Evolutionary conservation across 257 asterid species (phyloP).

Genomic region (Coffea canephora): DNA sequence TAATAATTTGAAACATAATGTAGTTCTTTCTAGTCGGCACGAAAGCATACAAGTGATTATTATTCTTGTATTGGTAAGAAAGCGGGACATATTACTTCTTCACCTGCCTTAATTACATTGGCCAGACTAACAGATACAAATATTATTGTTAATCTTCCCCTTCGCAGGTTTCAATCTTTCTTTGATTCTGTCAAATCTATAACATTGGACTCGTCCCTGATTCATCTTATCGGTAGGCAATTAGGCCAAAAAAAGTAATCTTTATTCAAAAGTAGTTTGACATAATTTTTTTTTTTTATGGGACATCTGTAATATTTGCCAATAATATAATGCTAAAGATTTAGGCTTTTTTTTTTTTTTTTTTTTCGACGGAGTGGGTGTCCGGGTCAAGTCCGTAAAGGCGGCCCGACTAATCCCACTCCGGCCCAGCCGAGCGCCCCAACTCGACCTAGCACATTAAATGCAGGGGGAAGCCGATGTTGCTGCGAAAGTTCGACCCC

Average conservation of each 20-base stretch:
- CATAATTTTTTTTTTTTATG: background rate
- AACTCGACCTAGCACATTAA: too few relatives aligned
- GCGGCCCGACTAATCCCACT: too few relatives aligned
- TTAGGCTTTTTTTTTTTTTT: too few relatives aligned
- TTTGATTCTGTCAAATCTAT: background rate
- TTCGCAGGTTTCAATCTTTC: background rate
- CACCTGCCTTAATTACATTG: background rate
- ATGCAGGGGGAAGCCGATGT: too few relatives aligned
- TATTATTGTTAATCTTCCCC: background rate
- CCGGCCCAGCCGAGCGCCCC: too few relatives aligned
- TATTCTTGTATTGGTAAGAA: background rate
- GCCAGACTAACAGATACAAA: too few relatives aligned
- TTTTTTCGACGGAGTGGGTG: too few relatives aligned
- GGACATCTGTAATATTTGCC: background rate
- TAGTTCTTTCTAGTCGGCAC: background rate
- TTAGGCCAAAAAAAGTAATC: background rate
- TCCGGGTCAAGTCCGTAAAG: too few relatives aligned
- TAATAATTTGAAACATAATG: background rate
- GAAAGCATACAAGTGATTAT: background rate
- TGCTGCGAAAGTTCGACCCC: too few relatives aligned
- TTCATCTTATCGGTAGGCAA: background rate
- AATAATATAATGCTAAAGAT: background rate
- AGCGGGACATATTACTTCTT: background rate
- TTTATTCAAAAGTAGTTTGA: background rate
- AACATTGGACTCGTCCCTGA: background rate